Conservation (phyloP, 1,284 basidiomycete species). For the Sporisorium iseilematis-ciliati region DNA sequence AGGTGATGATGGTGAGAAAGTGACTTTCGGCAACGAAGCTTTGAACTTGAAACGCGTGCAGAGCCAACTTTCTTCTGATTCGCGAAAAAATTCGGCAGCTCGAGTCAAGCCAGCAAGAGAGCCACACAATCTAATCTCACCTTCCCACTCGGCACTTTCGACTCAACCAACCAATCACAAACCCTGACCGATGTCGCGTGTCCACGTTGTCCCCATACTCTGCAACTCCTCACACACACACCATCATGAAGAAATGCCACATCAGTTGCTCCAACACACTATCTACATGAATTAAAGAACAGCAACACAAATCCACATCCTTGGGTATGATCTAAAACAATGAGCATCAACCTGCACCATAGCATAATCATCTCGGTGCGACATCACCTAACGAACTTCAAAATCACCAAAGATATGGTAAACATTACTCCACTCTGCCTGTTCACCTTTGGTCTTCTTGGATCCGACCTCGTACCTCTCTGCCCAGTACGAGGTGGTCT, state of each 20-base stretch:
- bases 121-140: constrained; percentile 9
- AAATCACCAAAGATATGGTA: constrained; percentile 65
- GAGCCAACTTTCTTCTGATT: neutral
- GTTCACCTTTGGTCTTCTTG: constrained; percentile 33
- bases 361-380: neutral
- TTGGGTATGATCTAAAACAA: constrained; percentile 5
- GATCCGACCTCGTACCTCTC: constrained; percentile 50
- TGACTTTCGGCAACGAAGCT: too few relatives aligned
- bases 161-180: constrained; percentile 14
- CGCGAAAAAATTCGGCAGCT: neutral
- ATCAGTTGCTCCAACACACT: neutral
- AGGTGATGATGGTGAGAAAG: neutral
- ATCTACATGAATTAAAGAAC: neutral
- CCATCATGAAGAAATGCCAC: too few relatives aligned
- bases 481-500: constrained; percentile 58
- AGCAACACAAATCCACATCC: too few relatives aligned
- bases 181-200: constrained; percentile 19
- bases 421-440: constrained; percentile 47
- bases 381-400: constrained; percentile 38
- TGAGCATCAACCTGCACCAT: neutral
- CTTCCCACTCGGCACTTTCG: neutral
- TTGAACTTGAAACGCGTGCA: too few relatives aligned
- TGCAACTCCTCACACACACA: neutral
- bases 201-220: constrained; percentile 7
- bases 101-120: neutral